phyloP scores from a whole-genome alignment of 208 protist genomes.

The Trypanosoma vivax region DNA sequence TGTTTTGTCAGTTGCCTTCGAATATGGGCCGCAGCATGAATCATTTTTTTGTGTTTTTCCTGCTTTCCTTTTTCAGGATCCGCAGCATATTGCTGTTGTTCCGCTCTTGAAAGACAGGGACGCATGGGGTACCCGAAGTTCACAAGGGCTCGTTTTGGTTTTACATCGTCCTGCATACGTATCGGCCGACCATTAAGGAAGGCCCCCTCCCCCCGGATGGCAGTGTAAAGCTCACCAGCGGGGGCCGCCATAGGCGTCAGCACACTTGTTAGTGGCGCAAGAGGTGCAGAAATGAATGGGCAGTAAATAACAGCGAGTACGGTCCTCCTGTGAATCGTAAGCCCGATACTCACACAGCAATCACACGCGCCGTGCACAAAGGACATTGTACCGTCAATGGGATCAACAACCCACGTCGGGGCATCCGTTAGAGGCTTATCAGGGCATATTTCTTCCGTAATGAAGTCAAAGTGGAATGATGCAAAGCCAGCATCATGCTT shows the following conservation, averaged over 20 bases:
- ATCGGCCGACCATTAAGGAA: conserved; percentile 57
- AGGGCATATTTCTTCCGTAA: conserved; percentile 42
- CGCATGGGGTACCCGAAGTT: conserved; percentile 39
- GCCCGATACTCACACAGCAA: conserved; percentile 72
- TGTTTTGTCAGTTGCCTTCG: conserved; percentile 16
- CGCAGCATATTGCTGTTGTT: conserved; percentile 7
- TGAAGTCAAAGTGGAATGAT: conserved; percentile 29
- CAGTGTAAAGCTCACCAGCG: conserved; percentile 60
- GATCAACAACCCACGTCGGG: conserved; percentile 74
- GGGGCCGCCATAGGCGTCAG: conserved; percentile 23
- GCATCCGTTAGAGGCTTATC: conserved; percentile 31
- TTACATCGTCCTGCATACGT: conserved; percentile 17
- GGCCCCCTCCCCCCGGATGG: conserved; percentile 47
- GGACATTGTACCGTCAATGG: conserved; percentile 70
- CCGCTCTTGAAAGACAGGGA: conserved; percentile 17
- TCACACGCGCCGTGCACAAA: conserved; percentile 70
- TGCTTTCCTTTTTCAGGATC: conserved; percentile 3
- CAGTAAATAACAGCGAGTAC: conserved; percentile 67
- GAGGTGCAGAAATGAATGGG: conserved; percentile 31
- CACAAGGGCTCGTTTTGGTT: conserved; percentile 23
- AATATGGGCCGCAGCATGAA: conserved; percentile 32
- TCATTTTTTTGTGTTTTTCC: conserved; percentile 22
- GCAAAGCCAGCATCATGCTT: conserved; percentile 15
- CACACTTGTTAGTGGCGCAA: conserved; percentile 3
- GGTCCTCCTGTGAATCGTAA: conserved; percentile 36